Conservation (phyloP, 345 rosid species). For the Lenwebbia sp. region DNA sequence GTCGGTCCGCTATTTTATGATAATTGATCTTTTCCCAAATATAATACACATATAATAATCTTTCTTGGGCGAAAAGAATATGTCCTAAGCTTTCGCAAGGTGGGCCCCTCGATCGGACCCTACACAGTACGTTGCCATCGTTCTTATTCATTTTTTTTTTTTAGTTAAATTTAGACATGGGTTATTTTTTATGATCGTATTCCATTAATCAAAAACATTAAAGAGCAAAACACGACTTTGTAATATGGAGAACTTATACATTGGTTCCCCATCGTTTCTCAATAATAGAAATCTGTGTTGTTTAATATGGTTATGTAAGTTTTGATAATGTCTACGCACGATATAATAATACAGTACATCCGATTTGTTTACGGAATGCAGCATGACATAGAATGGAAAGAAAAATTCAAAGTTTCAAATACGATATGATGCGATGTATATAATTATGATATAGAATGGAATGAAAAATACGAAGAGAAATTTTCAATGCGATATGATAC, state of each 20-base stretch:
- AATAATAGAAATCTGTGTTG: not conserved
- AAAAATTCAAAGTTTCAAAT: not conserved
- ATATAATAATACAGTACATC: fast-evolving
- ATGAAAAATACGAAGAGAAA: not conserved
- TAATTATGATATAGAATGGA: not conserved
- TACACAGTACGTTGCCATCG: slow-evolving; percentile 3
- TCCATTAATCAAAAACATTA: too few relatives aligned
- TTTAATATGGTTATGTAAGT: not conserved
- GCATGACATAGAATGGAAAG: not conserved
- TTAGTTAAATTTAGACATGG: not conserved
- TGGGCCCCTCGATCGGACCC: slow-evolving; percentile 29
- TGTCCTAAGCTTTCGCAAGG: not conserved
- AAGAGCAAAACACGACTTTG: not conserved
- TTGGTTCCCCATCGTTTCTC: not conserved
- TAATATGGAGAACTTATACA: not conserved
- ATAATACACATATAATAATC: not conserved
- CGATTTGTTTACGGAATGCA: not conserved
- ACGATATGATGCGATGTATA: fast-evolving
- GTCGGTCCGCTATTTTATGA: slow-evolving; percentile 20
- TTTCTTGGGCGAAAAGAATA: not conserved
- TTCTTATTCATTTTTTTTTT: not conserved
- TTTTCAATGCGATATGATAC: not conserved
- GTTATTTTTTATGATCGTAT: not conserved
- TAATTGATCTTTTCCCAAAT: not conserved
- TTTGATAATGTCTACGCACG: not conserved